A percentile compares a stretch with the other conserved stretches of the same genome.
Evolutionary conservation across 495 filamentous ascomycete species (phyloP).

Genomic region (Umbilicaria muhlenbergii): DNA sequence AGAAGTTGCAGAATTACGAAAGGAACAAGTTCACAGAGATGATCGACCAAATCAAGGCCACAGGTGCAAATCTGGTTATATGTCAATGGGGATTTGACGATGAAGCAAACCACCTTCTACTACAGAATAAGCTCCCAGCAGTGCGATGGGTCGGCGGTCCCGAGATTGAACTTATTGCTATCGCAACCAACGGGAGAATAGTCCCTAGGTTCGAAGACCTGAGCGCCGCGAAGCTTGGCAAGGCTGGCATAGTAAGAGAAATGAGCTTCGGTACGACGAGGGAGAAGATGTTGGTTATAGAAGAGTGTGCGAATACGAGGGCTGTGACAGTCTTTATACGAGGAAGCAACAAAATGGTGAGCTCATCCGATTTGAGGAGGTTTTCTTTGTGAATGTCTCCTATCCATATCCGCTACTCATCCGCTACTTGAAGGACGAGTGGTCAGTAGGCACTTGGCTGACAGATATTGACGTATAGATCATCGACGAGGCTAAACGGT

Average conservation of each 20-base stretch:
- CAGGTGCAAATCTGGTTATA: conserved; percentile 92
- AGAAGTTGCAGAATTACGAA: conserved; percentile 90
- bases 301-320: conserved; percentile 95
- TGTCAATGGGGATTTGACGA: conserved; percentile 99
- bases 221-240: conserved; percentile 75
- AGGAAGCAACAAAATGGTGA: conserved; percentile 98
- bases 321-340: conserved; percentile 92
- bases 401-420: neutral
- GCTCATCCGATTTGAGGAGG: neutral
- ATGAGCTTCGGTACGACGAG: conserved; percentile 94
- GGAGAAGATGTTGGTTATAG: conserved; percentile 99
- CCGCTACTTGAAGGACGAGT: conserved; percentile 2
- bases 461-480: conserved; percentile 40
- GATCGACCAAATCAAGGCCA: conserved; percentile 95
- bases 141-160: conserved; percentile 97
- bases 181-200: conserved; percentile 94
- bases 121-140: conserved; percentile 90
- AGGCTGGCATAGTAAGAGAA: conserved; percentile 78
- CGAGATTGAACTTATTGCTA: conserved; percentile 96
- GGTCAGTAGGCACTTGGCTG: too few species aligned
- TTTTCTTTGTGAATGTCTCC: neutral
- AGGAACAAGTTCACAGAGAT: conserved; percentile 93
- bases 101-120: conserved; percentile 90
- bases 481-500: conserved; percentile 96
- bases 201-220: conserved; percentile 96